A percentile compares a stretch with the other conserved stretches of the same genome.
phyloP scores from a whole-genome alignment of 2,329 filamentous ascomycete genomes.

The Fusarium humuli region DNA sequence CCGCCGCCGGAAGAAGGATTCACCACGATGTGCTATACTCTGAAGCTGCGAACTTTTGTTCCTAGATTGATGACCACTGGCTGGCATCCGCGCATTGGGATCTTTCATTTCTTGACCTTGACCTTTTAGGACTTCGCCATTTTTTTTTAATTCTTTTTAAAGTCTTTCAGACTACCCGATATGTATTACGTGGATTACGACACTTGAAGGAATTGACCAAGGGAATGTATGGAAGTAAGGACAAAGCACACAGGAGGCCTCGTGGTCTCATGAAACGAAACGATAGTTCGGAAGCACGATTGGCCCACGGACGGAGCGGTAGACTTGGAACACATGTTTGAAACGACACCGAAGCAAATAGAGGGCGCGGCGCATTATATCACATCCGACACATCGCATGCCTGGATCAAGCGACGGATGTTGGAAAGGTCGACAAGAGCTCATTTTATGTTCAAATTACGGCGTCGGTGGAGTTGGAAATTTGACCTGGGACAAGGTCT shows the following conservation, averaged over 20 bases:
- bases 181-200: conserved; percentile 26
- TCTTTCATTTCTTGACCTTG: conserved; percentile 13
- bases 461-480: conserved; percentile 41
- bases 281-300: conserved; percentile 21
- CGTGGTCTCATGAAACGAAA: conserved; percentile 38
- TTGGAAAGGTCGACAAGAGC: conserved; percentile 2
- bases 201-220: conserved; percentile 26
- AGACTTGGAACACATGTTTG: conserved; percentile 16
- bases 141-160: conserved; percentile 19
- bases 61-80: conserved; percentile 29
- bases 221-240: conserved; percentile 22
- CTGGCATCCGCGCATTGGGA: conserved; percentile 26
- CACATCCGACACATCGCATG: conserved; percentile 15
- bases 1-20: conserved; percentile 50
- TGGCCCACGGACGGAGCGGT: neutral
- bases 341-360: conserved; percentile 25
- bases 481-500: conserved; percentile 35
- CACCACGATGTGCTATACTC: conserved; percentile 58
- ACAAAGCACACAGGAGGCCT: conserved; percentile 32
- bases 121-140: neutral
- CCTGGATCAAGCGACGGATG: conserved; percentile 3
- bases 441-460: conserved; percentile 36
- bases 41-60: conserved; percentile 43
- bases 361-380: conserved; percentile 22
- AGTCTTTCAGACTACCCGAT: conserved; percentile 12